Conservation (phyloP, 2,329 filamentous ascomycete species). For the Chaetoscypha palmicola region DNA sequence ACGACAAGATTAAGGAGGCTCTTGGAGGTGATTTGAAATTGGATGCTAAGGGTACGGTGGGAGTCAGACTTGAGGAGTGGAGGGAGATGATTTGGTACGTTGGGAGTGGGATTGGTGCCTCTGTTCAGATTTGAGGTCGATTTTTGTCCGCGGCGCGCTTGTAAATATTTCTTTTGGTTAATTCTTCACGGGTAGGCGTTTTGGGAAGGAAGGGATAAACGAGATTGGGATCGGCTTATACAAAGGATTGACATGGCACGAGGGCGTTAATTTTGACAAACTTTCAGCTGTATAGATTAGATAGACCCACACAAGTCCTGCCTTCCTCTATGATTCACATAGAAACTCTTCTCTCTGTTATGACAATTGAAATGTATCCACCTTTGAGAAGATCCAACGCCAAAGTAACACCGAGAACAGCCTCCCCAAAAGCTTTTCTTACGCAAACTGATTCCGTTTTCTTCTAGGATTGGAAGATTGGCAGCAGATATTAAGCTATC, state of each 20-base stretch:
- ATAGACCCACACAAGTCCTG: too few relatives aligned
- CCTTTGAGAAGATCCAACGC: too few relatives aligned
- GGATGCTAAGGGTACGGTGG: constrained; percentile 70
- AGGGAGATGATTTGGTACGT: constrained; percentile 63
- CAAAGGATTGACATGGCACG: background rate
- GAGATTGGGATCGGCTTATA: background rate
- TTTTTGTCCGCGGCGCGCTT: background rate
- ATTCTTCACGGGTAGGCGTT: constrained; percentile 7
- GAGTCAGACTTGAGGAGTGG: constrained; percentile 69
- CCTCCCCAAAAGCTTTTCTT: too few relatives aligned
- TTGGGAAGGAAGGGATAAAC: constrained; percentile 2
- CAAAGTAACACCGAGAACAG: too few relatives aligned
- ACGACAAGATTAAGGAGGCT: constrained; percentile 71
- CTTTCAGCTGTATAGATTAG: constrained; percentile 15
- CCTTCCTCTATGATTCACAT: too few relatives aligned
- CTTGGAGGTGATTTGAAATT: constrained; percentile 74
- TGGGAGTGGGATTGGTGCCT: constrained; percentile 64
- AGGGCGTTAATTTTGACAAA: background rate
- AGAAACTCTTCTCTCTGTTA: too few relatives aligned
- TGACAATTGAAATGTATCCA: too few relatives aligned
- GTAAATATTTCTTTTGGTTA: background rate
- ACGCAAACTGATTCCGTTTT: too few relatives aligned
- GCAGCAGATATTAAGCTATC: too few relatives aligned
- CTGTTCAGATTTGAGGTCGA: constrained; percentile 48
- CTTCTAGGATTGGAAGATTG: too few relatives aligned